A percentile compares a stretch with the other conserved stretches of the same genome.
phyloP scores from a whole-genome alignment of 108 stramenopile genomes.

The Pelagomonas calceolata region DNA sequence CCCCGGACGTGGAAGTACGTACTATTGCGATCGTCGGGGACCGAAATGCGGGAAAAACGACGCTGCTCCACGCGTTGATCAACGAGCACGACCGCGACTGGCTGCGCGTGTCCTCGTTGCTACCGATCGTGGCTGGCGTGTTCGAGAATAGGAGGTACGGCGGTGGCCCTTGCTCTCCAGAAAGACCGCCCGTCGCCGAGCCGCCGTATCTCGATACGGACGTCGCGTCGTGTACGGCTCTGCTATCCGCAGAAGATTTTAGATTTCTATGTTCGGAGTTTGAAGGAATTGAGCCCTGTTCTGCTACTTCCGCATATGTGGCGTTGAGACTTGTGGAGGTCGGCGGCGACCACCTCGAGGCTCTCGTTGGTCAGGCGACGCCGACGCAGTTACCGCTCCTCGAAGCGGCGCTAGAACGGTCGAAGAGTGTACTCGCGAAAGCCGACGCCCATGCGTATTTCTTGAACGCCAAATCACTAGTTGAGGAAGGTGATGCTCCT shows the following conservation, averaged over 20 bases:
- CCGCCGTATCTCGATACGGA: not conserved
- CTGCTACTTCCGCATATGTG: too few relatives aligned
- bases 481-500: not conserved
- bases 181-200: not conserved
- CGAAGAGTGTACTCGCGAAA: not conserved
- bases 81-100: not conserved
- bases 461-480: not conserved
- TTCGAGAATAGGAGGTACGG: not conserved
- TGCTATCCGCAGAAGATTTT: not conserved
- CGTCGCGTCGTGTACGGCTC: not conserved
- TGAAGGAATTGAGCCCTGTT: too few relatives aligned
- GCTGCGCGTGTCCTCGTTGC: not conserved
- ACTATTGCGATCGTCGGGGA: not conserved
- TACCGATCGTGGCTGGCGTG: not conserved
- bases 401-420: not conserved
- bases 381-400: not conserved
- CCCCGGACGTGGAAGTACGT: not conserved
- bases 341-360: slow-evolving; percentile 1
- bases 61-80: not conserved
- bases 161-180: not conserved
- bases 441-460: not conserved
- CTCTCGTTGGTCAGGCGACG: not conserved
- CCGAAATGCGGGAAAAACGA: not conserved
- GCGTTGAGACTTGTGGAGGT: not conserved
- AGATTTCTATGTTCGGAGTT: not conserved